A percentile compares a stretch with the other conserved stretches of the same genome.
Evolutionary conservation across 139 green algal genomes (phyloP).

Genomic region (Zygnema circumcarinatum): DNA sequence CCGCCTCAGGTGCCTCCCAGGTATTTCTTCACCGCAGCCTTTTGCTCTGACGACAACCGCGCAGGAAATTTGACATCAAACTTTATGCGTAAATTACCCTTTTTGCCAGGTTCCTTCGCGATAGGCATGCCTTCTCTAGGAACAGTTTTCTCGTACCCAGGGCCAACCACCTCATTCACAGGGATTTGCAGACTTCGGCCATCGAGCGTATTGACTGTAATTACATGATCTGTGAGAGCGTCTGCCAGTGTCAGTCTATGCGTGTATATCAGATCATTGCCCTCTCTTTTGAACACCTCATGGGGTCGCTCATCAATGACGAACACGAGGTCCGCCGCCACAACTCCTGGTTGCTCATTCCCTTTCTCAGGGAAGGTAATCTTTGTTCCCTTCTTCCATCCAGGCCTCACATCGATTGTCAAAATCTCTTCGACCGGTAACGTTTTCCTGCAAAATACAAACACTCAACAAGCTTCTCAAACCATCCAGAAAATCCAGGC

Average conservation of each 20-base stretch:
- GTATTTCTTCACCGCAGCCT: constrained; percentile 35
- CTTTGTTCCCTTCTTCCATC: constrained; percentile 94
- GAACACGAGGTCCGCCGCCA: constrained; percentile 89
- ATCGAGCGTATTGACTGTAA: constrained; percentile 59
- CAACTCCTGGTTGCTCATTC: constrained; percentile 79
- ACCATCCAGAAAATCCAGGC: too few relatives aligned
- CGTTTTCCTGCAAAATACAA: constrained; percentile 45
- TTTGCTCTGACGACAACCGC: constrained; percentile 47
- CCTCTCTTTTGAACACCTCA: constrained; percentile 79
- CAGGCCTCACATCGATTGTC: constrained; percentile 86
- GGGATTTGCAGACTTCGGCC: constrained; percentile 44
- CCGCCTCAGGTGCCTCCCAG: constrained; percentile 19
- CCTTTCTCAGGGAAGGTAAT: constrained; percentile 91
- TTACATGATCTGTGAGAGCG: constrained; percentile 46
- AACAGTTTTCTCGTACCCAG: constrained; percentile 62
- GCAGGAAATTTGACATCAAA: constrained; percentile 64
- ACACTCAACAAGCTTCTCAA: too few relatives aligned
- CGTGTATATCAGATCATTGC: constrained; percentile 82
- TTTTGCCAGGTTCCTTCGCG: constrained; percentile 55
- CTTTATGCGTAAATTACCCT: constrained; percentile 62
- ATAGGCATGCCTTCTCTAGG: constrained; percentile 64
- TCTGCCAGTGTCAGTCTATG: constrained; percentile 32
- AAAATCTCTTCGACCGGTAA: constrained; percentile 81
- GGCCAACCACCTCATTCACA: constrained; percentile 60
- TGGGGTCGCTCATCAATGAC: constrained; percentile 91